phyloP scores from a whole-genome alignment of 2,329 filamentous ascomycete genomes.

The Aspergillus carbonarius region DNA sequence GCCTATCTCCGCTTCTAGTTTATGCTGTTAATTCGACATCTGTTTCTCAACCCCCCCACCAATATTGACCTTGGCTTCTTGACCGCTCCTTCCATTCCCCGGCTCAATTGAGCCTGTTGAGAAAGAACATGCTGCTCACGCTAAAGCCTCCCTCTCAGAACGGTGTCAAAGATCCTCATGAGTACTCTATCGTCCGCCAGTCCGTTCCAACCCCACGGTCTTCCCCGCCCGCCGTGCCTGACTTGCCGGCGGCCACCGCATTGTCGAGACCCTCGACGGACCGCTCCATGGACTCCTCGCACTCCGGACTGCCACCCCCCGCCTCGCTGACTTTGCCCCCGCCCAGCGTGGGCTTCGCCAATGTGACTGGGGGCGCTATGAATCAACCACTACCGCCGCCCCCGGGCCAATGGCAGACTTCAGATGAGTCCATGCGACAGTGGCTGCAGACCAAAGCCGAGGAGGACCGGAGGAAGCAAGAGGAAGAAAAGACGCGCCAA shows the following conservation, averaged over 20 bases:
- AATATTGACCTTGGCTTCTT: neutral
- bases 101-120: neutral
- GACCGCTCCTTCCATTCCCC: neutral
- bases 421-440: slow-evolving; percentile 68
- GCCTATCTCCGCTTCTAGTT: slow-evolving; percentile 5
- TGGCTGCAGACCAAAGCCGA: slow-evolving; percentile 72
- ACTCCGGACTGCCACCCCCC: slow-evolving; percentile 68
- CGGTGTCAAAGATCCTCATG: slow-evolving; percentile 50
- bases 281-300: slow-evolving; percentile 66
- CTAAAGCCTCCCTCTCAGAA: slow-evolving; percentile 50
- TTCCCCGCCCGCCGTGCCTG: slow-evolving; percentile 36
- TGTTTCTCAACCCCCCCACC: slow-evolving; percentile 1
- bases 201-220: slow-evolving; percentile 41
- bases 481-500: slow-evolving; percentile 66
- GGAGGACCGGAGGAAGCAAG: slow-evolving; percentile 64
- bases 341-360: slow-evolving; percentile 27
- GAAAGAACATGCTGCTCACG: slow-evolving; percentile 50
- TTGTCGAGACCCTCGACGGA: slow-evolving; percentile 42
- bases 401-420: slow-evolving; percentile 65
- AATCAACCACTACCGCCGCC: slow-evolving; percentile 59
- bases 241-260: slow-evolving; percentile 30
- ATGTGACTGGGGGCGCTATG: slow-evolving; percentile 44
- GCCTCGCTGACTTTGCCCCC: slow-evolving; percentile 63
- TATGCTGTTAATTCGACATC: slow-evolving; percentile 2
- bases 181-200: slow-evolving; percentile 46